These are phyloP conservation scores for Sedum album DNA, from an alignment of 164 flowering plant species.

Conservation along the genomic window DNA sequence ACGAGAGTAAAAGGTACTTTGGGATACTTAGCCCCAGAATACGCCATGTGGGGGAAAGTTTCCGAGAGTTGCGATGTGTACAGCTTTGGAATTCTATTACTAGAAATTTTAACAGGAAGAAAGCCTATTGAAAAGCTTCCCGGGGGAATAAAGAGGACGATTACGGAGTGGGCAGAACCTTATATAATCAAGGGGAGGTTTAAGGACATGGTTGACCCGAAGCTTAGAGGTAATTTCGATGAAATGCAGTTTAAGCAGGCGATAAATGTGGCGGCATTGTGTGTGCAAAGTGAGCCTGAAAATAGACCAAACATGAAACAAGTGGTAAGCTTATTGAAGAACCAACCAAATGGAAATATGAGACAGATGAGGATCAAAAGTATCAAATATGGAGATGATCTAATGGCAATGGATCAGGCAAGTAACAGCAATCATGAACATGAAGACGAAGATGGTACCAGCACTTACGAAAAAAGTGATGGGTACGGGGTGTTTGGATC, in stretches of 20 bases:
- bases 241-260: background rate
- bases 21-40: conserved; percentile 10
- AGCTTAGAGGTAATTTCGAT: background rate
- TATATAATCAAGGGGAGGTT: background rate
- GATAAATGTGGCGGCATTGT: background rate
- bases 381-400: conserved; percentile 45
- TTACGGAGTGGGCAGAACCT: conserved; percentile 8
- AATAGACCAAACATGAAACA: conserved; percentile 6
- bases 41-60: conserved; percentile 10
- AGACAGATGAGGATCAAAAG: conserved; percentile 37
- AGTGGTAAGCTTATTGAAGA: conserved; percentile 7
- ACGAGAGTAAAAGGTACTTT: conserved; percentile 5
- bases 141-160: conserved; percentile 4
- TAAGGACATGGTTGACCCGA: conserved; percentile 1
- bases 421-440: conserved; percentile 2
- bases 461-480: background rate
- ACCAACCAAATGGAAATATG: conserved; percentile 22
- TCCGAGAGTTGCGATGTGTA: conserved; percentile 10
- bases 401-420: conserved; percentile 27
- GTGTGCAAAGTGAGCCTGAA: conserved; percentile 7
- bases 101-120: conserved; percentile 6
- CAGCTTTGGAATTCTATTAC: conserved; percentile 6
- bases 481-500: conserved; percentile 1
- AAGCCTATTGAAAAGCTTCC: conserved; percentile 7
- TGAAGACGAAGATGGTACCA: background rate